Conservation (phyloP, 768 basidiomycete species). For the Leccinum pellstonianum region DNA sequence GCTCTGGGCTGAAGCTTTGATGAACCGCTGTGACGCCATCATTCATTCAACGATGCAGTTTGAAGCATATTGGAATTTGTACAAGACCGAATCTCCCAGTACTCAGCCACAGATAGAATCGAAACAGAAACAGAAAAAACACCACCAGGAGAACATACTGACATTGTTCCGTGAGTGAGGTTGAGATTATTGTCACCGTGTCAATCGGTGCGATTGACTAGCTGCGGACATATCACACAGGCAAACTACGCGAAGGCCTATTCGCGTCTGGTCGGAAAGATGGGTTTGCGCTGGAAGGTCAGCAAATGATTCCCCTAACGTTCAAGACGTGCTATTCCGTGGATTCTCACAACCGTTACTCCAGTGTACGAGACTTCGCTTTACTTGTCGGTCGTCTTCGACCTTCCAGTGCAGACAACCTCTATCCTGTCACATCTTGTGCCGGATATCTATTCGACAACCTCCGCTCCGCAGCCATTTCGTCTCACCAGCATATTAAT, state of each 20-base stretch:
- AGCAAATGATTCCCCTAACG: conserved; percentile 8
- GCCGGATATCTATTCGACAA: conserved; percentile 42
- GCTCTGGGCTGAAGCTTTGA: background rate
- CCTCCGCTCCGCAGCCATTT: conserved; percentile 15
- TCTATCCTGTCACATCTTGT: conserved; percentile 62
- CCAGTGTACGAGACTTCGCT: conserved; percentile 75
- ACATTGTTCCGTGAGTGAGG: conserved; percentile 65
- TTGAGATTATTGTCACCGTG: background rate
- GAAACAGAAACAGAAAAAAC: conserved; percentile 38
- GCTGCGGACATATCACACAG: conserved; percentile 35
- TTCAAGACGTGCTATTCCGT: background rate
- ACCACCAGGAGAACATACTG: conserved; percentile 65
- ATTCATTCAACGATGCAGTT: conserved; percentile 38
- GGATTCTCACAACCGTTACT: background rate
- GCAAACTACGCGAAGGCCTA: conserved; percentile 76
- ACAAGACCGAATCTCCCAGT: conserved; percentile 26
- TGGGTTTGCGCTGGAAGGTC: conserved; percentile 67
- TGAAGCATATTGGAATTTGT: conserved; percentile 43
- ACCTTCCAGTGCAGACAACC: conserved; percentile 57
- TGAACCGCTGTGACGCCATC: background rate
- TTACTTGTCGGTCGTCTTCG: conserved; percentile 61
- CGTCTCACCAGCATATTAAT: conserved; percentile 40
- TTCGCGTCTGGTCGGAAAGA: conserved; percentile 59
- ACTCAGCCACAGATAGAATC: conserved; percentile 10
- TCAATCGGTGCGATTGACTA: background rate